phyloP scores from a whole-genome alignment of 176 grass and related monocot species.

The Olyra latifolia region DNA sequence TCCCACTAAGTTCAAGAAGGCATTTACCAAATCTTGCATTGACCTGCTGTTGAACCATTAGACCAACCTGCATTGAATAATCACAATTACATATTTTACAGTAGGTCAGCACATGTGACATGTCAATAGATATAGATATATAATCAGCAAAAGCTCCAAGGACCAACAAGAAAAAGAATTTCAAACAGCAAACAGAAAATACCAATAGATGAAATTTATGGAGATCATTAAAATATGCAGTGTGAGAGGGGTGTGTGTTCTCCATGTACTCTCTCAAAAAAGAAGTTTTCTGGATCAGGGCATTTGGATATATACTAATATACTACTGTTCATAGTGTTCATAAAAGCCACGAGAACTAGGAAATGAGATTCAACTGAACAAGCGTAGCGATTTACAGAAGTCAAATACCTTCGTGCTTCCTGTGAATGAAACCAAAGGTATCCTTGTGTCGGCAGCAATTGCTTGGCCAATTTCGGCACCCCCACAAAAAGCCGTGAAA shows the following conservation, averaged over 20 bases:
- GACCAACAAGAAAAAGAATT: not conserved
- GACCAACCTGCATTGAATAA: constrained; percentile 72
- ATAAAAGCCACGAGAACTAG: not conserved
- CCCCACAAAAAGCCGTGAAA: constrained; percentile 95
- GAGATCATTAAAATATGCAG: not conserved
- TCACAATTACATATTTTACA: not conserved
- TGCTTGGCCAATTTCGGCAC: constrained; percentile 84
- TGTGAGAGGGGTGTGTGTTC: too few relatives aligned
- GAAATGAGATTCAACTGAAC: not conserved
- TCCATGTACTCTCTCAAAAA: too few relatives aligned
- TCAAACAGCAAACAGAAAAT: not conserved
- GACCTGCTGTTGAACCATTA: constrained; percentile 79
- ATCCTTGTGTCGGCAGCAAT: constrained; percentile 79
- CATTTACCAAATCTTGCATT: constrained; percentile 89
- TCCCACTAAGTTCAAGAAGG: constrained; percentile 97
- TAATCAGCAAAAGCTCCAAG: constrained; percentile 16
- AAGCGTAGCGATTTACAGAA: not conserved
- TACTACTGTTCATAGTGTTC: not conserved
- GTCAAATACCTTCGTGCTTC: constrained; percentile 79
- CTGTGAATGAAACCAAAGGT: constrained; percentile 93
- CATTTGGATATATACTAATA: not conserved
- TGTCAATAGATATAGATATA: not conserved
- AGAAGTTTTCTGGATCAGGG: not conserved
- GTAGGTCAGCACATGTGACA: not conserved
- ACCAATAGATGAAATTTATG: not conserved